These are phyloP conservation scores for Leccinum fuscescens DNA, from an alignment of 1,284 basidiomycete genomes.

Conservation along the genomic window DNA sequence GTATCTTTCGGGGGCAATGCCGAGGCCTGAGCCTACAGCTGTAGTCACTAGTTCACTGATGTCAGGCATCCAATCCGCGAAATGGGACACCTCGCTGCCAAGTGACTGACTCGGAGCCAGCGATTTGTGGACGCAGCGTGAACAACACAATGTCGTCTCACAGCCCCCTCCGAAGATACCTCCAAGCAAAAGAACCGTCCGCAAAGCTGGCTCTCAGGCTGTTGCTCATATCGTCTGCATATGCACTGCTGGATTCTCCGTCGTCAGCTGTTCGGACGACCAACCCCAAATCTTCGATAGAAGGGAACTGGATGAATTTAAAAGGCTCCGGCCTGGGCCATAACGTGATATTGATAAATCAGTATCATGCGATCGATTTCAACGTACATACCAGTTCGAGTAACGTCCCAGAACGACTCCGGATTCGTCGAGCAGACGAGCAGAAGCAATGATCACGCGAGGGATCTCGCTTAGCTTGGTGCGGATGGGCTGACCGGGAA, in stretches of 20 bases:
- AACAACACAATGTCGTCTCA: no score
- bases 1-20: no score
- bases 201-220: no score
- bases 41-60: no score
- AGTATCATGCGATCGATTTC: constrained; percentile 7
- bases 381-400: constrained; percentile 65
- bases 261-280: constrained; percentile 48
- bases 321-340: constrained; percentile 80
- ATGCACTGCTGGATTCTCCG: constrained; percentile 44
- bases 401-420: constrained; percentile 70
- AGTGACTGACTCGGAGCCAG: no score
- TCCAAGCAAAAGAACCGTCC: no score
- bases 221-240: no score
- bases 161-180: no score
- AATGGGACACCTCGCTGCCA: no score
- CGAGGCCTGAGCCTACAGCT: no score
- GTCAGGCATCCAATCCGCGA: no score
- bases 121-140: no score
- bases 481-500: constrained; percentile 70
- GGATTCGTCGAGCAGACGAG: constrained; percentile 60
- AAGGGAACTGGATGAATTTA: constrained; percentile 84
- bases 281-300: constrained; percentile 56
- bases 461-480: constrained; percentile 66
- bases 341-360: constrained; percentile 12
- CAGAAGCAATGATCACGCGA: constrained; percentile 71